Base-by-base conservation (phyloP, 2,329 filamentous ascomycete genomes). In the Ophiosphaerella narmari region DNA sequence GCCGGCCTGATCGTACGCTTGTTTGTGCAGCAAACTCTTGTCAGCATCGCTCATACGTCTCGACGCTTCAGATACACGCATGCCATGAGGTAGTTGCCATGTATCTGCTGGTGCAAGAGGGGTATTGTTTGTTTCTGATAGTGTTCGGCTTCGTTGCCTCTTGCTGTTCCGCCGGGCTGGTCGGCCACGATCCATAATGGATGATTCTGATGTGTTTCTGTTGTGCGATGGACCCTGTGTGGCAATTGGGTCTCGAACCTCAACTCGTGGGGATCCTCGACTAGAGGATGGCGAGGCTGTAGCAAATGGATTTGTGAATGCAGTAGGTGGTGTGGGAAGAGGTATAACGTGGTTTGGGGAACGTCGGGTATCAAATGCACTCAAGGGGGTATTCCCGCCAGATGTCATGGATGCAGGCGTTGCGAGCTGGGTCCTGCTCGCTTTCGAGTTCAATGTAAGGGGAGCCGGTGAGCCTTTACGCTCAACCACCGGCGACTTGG, bases 1-100 rank as follows among this genome's bases (percentile, higher is more conserved):
- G 24, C 70, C 67, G 13, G 72, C 72, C 48, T 75, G 73, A 40
- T 69, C 66, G 21, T 59, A 63, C 11, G 74, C 73, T 57, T 75
- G 73, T 45, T 71, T 69, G 35, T 73, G 68, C 16, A 75, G 62
- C 21, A 59, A 49, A 46, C 70, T 66, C 48, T 73, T 72, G 41
- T 75, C 73, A 8, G 60, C 55, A 18, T 70, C 62, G 31, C 64
- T 63, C 59, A 75, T 67, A 18, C 60, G 62, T 33, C 61, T 54
- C 2, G 65, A 60, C 14, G 73, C 73, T 37, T 74, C 70, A 6
- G 61, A 49, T 21, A 73, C 62, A 7, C 65, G 68, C 65, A 75
- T 67, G 26, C 73, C 73, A 31, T 56, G 60, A 12, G 73, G 72
- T 14, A 75, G 52, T 40, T 65, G 66, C 71, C 72, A 75, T 24